A percentile compares a stretch with the other conserved stretches of the same genome.
These are phyloP conservation scores for Panaeolus cyanescens DNA, from an alignment of 768 basidiomycete genomes.

Conservation along the genomic window DNA sequence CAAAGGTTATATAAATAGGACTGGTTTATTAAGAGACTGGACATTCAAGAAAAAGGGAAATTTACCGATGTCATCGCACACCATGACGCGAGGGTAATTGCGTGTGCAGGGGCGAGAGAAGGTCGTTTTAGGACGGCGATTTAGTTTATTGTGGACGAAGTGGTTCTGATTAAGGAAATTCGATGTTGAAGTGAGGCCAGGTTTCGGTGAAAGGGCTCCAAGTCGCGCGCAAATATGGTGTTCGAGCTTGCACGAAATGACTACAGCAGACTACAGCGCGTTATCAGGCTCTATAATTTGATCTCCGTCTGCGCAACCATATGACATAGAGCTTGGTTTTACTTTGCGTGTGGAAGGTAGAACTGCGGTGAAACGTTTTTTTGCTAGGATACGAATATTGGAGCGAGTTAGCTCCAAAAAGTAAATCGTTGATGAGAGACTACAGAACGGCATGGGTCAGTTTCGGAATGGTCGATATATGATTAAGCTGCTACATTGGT, in stretches of 20 bases:
- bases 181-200: background rate
- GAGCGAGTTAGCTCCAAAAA: background rate
- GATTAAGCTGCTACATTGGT: too few species aligned
- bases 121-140: background rate
- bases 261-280: background rate
- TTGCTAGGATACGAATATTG: background rate
- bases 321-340: too few species aligned
- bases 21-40: background rate
- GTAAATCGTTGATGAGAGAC: background rate
- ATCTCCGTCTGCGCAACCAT: background rate
- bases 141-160: background rate
- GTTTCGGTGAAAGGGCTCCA: too few species aligned
- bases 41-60: background rate
- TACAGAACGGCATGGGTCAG: too few species aligned
- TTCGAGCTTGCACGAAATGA: too few species aligned
- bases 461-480: too few species aligned
- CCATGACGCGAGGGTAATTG: slow-evolving; percentile 13
- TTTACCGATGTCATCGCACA: slow-evolving; percentile 13
- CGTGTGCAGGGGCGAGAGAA: slow-evolving; percentile 1
- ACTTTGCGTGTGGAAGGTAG: background rate
- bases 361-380: background rate
- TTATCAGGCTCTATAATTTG: background rate
- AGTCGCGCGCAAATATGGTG: too few species aligned
- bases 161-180: too few species aligned
- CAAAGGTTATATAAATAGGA: background rate